Percentiles rank a stretch among this genome's conserved stretches.
Evolutionary conservation across 768 basidiomycete species (phyloP).

Genomic region (Neoboletus magnificus): DNA sequence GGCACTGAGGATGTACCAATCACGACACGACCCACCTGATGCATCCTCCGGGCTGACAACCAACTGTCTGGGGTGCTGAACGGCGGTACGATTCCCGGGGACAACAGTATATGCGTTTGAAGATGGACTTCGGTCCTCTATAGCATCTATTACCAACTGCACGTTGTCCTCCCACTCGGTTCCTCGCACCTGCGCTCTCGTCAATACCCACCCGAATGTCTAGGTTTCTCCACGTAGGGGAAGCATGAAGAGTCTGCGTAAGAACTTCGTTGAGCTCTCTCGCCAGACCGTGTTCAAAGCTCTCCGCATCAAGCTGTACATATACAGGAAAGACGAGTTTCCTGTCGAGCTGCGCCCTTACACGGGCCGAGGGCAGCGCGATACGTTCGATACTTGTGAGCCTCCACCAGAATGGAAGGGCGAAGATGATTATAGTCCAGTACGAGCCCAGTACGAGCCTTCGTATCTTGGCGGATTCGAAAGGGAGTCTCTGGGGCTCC

Average conservation of each 20-base stretch:
- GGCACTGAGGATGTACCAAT: constrained; percentile 1
- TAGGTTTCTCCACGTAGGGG: constrained; percentile 44
- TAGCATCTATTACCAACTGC: constrained; percentile 5
- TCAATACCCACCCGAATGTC: constrained; percentile 33
- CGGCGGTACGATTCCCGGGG: constrained; percentile 24
- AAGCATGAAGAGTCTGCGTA: constrained; percentile 10
- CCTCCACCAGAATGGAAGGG: constrained; percentile 90
- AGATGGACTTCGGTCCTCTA: constrained; percentile 10
- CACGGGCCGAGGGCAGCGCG: constrained; percentile 60
- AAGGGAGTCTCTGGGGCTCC: constrained; percentile 51
- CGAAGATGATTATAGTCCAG: constrained; percentile 72
- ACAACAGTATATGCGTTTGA: constrained; percentile 22
- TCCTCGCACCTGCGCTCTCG: constrained; percentile 35
- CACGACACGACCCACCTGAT: constrained; percentile 24
- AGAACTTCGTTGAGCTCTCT: constrained; percentile 29
- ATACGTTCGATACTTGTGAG: constrained; percentile 88
- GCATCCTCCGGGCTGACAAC: constrained; percentile 23
- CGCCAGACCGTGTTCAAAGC: constrained; percentile 19
- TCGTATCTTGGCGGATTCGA: constrained; percentile 48
- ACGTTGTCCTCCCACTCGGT: neutral
- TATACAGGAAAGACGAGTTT: constrained; percentile 42
- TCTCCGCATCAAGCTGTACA: constrained; percentile 38
- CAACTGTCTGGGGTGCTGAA: constrained; percentile 21
- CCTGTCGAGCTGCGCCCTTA: constrained; percentile 49
- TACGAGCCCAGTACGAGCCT: constrained; percentile 69